phyloP scores from a whole-genome alignment of 2,329 filamentous ascomycete species.

The Sphaerostilbella broomeana region DNA sequence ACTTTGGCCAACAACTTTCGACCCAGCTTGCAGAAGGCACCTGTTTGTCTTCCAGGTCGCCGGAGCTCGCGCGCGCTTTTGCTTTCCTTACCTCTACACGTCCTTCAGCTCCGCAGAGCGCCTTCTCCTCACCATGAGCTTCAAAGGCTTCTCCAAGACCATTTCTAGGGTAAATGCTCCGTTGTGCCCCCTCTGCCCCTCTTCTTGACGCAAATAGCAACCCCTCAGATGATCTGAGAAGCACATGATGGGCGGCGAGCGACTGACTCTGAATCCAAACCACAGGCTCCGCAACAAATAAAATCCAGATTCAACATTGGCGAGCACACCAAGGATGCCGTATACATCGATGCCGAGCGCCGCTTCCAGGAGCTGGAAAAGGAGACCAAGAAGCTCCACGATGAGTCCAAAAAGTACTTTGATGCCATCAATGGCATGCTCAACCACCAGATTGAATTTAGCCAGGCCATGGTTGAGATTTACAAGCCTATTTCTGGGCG shows the following conservation, averaged over 20 bases:
- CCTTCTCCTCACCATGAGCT: constrained; percentile 70
- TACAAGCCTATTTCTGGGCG: constrained; percentile 98
- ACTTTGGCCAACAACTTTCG: constrained; percentile 4
- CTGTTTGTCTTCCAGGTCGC: constrained; percentile 9
- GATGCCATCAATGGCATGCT: constrained; percentile 98
- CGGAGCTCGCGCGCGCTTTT: constrained; percentile 13
- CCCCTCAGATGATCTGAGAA: constrained; percentile 7
- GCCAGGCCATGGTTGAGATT: constrained; percentile 88
- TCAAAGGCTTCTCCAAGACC: constrained; percentile 92
- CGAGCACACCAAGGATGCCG: constrained; percentile 87
- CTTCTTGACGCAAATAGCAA: constrained; percentile 20
- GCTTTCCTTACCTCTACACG: constrained; percentile 2
- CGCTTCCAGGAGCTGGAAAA: constrained; percentile 89
- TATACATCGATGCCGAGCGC: constrained; percentile 91
- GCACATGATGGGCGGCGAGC: neutral
- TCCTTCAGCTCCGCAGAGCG: neutral
- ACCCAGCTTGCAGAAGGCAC: constrained; percentile 5
- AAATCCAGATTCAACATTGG: constrained; percentile 92
- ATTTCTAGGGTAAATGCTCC: constrained; percentile 63
- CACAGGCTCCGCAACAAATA: constrained; percentile 79
- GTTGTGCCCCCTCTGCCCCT: constrained; percentile 23
- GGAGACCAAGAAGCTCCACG: constrained; percentile 94
- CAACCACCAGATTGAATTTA: constrained; percentile 95
- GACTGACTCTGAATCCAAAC: constrained; percentile 1
- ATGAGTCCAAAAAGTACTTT: constrained; percentile 96